Percentiles rank a stretch among this genome's conserved stretches.
phyloP scores from a whole-genome alignment of 2,329 filamentous ascomycete species.

The Colletotrichum liriopes region DNA sequence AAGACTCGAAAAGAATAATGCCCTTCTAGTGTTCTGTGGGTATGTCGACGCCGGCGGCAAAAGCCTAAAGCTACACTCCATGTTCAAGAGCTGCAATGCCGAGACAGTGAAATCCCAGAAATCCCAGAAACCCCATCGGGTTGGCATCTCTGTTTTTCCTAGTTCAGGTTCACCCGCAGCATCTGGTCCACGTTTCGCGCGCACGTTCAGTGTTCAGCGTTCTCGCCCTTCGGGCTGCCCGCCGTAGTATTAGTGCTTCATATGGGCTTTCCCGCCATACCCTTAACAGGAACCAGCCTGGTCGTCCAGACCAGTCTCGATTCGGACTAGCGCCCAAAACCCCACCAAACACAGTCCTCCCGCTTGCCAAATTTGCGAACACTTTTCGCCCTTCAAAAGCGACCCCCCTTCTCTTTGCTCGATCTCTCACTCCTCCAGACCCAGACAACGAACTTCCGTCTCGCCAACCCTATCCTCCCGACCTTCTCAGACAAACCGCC shows the following conservation, averaged over 20 bases:
- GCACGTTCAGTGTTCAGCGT: constrained; percentile 22
- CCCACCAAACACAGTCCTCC: constrained; percentile 46
- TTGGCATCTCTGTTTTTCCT: constrained; percentile 18
- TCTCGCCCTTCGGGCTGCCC: constrained; percentile 35
- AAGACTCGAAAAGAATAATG: background rate
- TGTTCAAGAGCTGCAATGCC: background rate
- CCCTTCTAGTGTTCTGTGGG: background rate
- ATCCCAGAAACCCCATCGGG: background rate
- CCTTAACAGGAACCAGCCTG: constrained; percentile 27
- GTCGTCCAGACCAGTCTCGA: constrained; percentile 18
- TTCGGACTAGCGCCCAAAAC: constrained; percentile 41
- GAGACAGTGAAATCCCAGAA: background rate
- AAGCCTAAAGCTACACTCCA: background rate
- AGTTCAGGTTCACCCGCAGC: constrained; percentile 22
- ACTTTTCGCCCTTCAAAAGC: constrained; percentile 43
- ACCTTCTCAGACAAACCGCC: constrained; percentile 57
- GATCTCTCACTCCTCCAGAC: constrained; percentile 35
- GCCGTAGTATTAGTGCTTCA: constrained; percentile 14
- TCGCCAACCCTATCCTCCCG: constrained; percentile 49
- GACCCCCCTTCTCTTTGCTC: constrained; percentile 35
- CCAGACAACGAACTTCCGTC: constrained; percentile 41
- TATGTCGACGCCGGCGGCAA: background rate
- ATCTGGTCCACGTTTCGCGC: constrained; percentile 20
- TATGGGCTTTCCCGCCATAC: background rate
- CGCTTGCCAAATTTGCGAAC: constrained; percentile 45